phyloP scores from a whole-genome alignment of 1,284 basidiomycete genomes.

The Pisolithus thermaeus region DNA sequence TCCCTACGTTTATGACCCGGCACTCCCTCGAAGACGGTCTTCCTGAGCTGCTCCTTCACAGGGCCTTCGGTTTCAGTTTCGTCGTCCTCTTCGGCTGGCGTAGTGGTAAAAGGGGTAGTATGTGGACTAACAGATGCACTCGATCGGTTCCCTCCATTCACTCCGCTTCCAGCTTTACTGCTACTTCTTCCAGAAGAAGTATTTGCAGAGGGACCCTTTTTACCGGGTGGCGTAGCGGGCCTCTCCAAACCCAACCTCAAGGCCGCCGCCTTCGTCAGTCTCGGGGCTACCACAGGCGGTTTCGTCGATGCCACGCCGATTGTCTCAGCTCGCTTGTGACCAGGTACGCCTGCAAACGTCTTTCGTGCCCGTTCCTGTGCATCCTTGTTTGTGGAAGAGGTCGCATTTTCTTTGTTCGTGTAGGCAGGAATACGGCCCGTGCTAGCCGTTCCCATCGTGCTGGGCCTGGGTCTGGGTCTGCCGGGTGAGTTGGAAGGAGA shows the following conservation, averaged over 20 bases:
- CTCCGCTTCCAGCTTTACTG: constrained; percentile 6
- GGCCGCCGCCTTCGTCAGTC: constrained; percentile 68
- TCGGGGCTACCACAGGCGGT: constrained; percentile 63
- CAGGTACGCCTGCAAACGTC: constrained; percentile 70
- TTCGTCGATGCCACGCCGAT: constrained; percentile 71
- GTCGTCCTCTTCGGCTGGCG: constrained; percentile 27
- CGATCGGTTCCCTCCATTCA: not conserved
- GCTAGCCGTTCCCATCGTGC: constrained; percentile 29
- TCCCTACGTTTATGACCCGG: constrained; percentile 79
- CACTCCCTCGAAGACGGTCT: constrained; percentile 63
- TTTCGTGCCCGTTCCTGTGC: constrained; percentile 53
- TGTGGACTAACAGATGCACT: constrained; percentile 2
- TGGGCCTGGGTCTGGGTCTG: constrained; percentile 10
- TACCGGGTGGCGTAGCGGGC: constrained; percentile 31
- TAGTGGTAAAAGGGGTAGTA: constrained; percentile 12
- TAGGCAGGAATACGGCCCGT: constrained; percentile 25
- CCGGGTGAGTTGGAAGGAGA: constrained; percentile 27
- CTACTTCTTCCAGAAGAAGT: constrained; percentile 4
- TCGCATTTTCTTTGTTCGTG: constrained; percentile 18
- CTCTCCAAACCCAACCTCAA: constrained; percentile 51
- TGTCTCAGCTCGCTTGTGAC: constrained; percentile 62
- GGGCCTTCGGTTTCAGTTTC: constrained; percentile 28
- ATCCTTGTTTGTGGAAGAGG: constrained; percentile 35
- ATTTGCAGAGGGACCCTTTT: constrained; percentile 17
- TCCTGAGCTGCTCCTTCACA: constrained; percentile 7